These are phyloP conservation scores for Wickerhamiella spandovensis DNA, from an alignment of 805 yeast genomes.

Conservation along the genomic window DNA sequence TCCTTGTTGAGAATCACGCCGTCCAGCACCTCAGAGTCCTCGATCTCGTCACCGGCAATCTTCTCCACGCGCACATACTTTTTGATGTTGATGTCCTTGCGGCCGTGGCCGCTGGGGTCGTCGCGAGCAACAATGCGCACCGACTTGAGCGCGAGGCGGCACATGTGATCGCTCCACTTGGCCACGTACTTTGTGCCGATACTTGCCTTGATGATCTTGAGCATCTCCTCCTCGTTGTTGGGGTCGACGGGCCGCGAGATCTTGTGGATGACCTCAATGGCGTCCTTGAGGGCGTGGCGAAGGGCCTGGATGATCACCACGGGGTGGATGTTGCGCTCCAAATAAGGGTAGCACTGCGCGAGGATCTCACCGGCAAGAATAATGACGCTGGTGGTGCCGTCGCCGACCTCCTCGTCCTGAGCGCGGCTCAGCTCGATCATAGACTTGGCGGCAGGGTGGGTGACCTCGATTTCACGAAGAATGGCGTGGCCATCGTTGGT, in stretches of 20 bases:
- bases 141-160: conserved; percentile 73
- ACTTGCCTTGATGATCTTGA: conserved; percentile 71
- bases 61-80: conserved; percentile 89
- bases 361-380: conserved; percentile 93
- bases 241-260: conserved; percentile 77
- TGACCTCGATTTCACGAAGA: conserved; percentile 81
- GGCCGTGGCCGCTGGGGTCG: conserved; percentile 39
- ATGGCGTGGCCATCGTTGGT: conserved; percentile 99
- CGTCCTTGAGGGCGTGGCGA: conserved; percentile 81
- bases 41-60: conserved; percentile 95
- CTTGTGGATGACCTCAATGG: conserved; percentile 70
- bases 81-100: conserved; percentile 78
- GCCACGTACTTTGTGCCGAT: conserved; percentile 93
- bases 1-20: conserved; percentile 93
- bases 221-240: conserved; percentile 74
- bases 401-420: conserved; percentile 98
- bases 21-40: conserved; percentile 74
- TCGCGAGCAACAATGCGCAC: conserved; percentile 62
- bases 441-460: conserved; percentile 98
- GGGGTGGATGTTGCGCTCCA: conserved; percentile 91
- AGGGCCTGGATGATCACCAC: conserved; percentile 91
- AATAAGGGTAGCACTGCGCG: conserved; percentile 86
- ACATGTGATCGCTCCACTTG: conserved; percentile 86
- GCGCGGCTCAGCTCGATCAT: conserved; percentile 96
- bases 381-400: conserved; percentile 95